Base-by-base conservation (phyloP, 345 rosid species). In the Citrus trifoliata region DNA sequence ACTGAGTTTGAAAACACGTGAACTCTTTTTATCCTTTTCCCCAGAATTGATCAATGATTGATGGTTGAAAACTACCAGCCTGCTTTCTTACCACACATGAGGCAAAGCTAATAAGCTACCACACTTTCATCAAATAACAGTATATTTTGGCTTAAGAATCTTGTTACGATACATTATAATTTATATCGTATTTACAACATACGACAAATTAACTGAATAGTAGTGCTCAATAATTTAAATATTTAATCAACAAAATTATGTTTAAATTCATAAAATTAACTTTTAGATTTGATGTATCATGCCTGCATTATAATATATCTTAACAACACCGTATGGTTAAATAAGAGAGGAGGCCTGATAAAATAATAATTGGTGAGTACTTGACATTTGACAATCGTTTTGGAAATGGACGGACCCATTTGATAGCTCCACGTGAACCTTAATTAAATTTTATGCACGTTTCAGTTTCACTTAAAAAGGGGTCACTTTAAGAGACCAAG, bases 381-480 rank as follows among this genome's bases (percentile, higher is more conserved):
- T 51, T 51, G 22, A 16, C 2, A 18, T 4, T 51, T 51, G 56
- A 16, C 2, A 18, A 1, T 53, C 22, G 22, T 18, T 53, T 53
- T 53, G 51, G 18, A 18, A 53, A 53, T 18, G 58, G 58, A 18
- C 0, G n/a, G 58, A 53, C 58, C 58, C 58, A 53, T 18, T 64
- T 7, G 0, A 18, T 12, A 35, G n/a, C 58, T 32, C 24, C 74
- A 76, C 79, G 82, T 71, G 82, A 79, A 27, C 38, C 38, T 42
- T 72, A 9, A 46, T 46, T 1, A 69, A 13, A 35, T 79, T 14
- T 58, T 55, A 63, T 71, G 55, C 51, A 46, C 5, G 51, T 46
- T 46, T 46, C 18, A 3, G 51, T 24, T 35, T 28, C 3, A 7
- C 22, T 64, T 62, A 6, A 18, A 51, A 53, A 5, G 21, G 40